phyloP scores from a whole-genome alignment of 2,329 filamentous ascomycete species.

The Hypoxylon sp. region DNA sequence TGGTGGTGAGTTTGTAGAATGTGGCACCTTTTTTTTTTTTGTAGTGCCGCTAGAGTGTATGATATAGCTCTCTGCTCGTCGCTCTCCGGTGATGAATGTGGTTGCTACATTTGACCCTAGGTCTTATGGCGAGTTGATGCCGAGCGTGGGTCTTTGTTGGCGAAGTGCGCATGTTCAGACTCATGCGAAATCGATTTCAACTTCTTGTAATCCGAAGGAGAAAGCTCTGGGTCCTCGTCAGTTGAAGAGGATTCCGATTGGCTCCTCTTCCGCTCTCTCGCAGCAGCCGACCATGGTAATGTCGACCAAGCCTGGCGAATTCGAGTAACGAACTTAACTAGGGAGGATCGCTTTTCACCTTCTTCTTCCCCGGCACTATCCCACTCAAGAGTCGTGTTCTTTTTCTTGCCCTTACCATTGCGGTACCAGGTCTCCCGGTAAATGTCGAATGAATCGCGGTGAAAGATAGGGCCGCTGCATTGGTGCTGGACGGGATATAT shows the following conservation, averaged over 20 bases:
- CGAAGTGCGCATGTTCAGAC: conserved; percentile 7
- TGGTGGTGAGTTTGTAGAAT: neutral
- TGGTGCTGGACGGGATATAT: neutral
- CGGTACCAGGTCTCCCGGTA: conserved; percentile 21
- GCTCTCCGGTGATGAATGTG: neutral
- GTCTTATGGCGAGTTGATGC: neutral
- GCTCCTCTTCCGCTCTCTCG: conserved; percentile 10
- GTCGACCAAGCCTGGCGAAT: conserved; percentile 5
- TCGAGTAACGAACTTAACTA: conserved; percentile 7
- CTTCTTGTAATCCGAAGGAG: conserved; percentile 1
- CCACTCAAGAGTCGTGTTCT: neutral
- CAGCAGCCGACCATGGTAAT: conserved; percentile 7
- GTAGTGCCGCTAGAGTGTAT: neutral
- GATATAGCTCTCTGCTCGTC: neutral
- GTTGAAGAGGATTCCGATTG: neutral
- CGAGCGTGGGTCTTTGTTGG: conserved; percentile 4
- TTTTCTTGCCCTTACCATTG: neutral
- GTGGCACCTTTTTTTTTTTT: neutral
- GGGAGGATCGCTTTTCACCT: neutral
- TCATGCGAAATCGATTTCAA: conserved; percentile 7
- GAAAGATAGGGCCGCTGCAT: conserved; percentile 7
- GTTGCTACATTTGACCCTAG: neutral
- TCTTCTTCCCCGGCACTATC: neutral
- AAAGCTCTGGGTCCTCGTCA: neutral
- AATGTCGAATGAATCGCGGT: conserved; percentile 36